These are phyloP conservation scores for Ceratobasidium theobromae DNA, from an alignment of 1,284 basidiomycete species.

Conservation along the genomic window DNA sequence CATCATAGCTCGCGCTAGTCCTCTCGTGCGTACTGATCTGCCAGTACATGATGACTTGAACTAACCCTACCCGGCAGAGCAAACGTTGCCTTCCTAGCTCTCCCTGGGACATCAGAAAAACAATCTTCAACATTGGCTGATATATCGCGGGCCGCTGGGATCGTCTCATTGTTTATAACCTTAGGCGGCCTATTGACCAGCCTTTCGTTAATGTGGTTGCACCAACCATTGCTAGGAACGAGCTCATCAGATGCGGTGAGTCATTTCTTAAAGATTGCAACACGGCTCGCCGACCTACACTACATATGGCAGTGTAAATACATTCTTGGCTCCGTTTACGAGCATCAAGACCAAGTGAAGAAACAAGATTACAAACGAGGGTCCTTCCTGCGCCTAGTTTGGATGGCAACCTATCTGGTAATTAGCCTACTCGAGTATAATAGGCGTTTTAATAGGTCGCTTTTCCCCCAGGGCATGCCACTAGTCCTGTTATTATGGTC, in stretches of 20 bases:
- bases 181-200: conserved; percentile 17
- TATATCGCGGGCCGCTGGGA: conserved; percentile 15
- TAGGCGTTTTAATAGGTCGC: no score
- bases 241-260: conserved; percentile 6
- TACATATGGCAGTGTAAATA: conserved; percentile 8
- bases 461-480: conserved; percentile 29
- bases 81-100: conserved; percentile 21
- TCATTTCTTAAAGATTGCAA: neutral
- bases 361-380: neutral
- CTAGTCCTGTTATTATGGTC: conserved; percentile 23
- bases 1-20: conserved; percentile 20
- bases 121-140: neutral
- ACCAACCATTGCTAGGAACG: conserved; percentile 6
- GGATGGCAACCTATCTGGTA: conserved; percentile 19
- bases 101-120: conserved; percentile 5
- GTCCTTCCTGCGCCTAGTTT: conserved; percentile 1
- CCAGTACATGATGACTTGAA: neutral
- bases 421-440: no score
- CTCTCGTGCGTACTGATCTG: neutral
- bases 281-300: neutral
- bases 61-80: neutral
- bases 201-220: conserved; percentile 13
- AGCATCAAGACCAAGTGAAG: neutral
- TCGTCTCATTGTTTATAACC: conserved; percentile 22
- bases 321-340: neutral